Evolutionary conservation across 257 asterid genomes (phyloP).

Genomic region (Voacanga thouarsii): DNA sequence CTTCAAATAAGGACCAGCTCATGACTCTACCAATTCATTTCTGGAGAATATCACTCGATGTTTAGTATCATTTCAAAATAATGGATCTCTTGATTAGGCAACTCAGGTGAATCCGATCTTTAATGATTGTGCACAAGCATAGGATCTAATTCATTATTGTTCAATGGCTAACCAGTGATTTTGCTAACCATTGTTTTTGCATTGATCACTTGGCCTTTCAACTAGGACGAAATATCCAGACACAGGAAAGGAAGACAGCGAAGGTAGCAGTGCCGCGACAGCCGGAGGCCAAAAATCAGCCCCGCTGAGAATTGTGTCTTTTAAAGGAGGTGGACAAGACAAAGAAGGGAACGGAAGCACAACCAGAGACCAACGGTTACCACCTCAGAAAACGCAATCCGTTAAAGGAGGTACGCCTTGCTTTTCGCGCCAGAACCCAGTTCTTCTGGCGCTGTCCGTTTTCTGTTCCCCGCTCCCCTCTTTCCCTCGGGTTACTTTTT

Average conservation of each 20-base stretch:
- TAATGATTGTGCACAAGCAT: not conserved
- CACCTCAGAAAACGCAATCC: slow-evolving; percentile 43
- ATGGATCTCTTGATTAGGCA: slow-evolving; percentile 63
- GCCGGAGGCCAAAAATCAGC: slow-evolving; percentile 35
- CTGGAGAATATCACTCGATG: slow-evolving; percentile 13
- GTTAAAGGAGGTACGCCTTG: slow-evolving; percentile 34
- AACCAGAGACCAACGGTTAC: slow-evolving; percentile 33
- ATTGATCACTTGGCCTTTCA: slow-evolving; percentile 1
- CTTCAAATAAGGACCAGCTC: slow-evolving; percentile 45
- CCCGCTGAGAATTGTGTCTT: slow-evolving; percentile 41
- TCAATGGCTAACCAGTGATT: not conserved
- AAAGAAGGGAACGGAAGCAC: slow-evolving; percentile 38
- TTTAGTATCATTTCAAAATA: slow-evolving; percentile 14
- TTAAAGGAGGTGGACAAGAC: slow-evolving; percentile 37
- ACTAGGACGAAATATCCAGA: slow-evolving; percentile 39
- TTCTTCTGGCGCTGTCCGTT: not conserved
- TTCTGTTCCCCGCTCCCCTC: too few species aligned
- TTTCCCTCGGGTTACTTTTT: too few species aligned
- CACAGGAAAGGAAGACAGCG: slow-evolving; percentile 32
- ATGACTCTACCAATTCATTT: slow-evolving; percentile 26
- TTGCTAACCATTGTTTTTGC: not conserved
- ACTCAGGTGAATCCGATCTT: slow-evolving; percentile 43
- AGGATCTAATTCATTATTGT: not conserved
- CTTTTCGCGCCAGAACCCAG: not conserved
- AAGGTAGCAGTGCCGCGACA: slow-evolving; percentile 34